phyloP scores from a whole-genome alignment of 768 basidiomycete genomes.

The Crepidotus variabilis region DNA sequence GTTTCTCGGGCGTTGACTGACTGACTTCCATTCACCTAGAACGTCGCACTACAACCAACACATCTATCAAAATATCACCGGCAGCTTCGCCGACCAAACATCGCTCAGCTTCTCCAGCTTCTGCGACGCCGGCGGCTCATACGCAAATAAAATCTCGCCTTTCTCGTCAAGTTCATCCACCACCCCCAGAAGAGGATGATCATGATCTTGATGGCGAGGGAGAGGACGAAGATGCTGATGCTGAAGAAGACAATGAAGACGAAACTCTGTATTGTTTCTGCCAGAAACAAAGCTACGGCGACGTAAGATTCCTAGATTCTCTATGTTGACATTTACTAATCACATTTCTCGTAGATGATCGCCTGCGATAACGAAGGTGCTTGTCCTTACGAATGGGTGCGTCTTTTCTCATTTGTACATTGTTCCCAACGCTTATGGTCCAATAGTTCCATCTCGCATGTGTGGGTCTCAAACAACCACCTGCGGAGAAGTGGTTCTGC shows the following conservation, averaged over 20 bases:
- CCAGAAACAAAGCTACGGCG: conserved; percentile 46
- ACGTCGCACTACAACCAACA: conserved; percentile 33
- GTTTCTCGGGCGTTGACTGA: conserved; percentile 1
- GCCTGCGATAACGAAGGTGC: conserved; percentile 64
- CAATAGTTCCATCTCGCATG: conserved; percentile 59
- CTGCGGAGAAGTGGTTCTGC: conserved; percentile 54
- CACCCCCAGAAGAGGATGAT: conserved; percentile 31
- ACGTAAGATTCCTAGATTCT: conserved; percentile 28
- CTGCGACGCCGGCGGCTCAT: conserved; percentile 26
- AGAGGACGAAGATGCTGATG: conserved; percentile 33
- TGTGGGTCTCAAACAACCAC: conserved; percentile 48
- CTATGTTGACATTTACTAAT: background rate
- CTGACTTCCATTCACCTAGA: conserved; percentile 21
- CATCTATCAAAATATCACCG: conserved; percentile 39
- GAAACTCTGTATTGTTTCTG: conserved; percentile 50
- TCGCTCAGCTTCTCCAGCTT: conserved; percentile 43
- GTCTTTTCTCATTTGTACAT: conserved; percentile 13
- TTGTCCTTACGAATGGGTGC: conserved; percentile 70
- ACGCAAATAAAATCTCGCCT: conserved; percentile 41
- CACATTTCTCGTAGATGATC: conserved; percentile 47
- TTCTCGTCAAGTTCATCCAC: conserved; percentile 41
- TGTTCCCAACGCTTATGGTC: background rate
- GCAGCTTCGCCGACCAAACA: conserved; percentile 33
- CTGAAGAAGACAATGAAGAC: conserved; percentile 43
- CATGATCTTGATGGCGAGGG: conserved; percentile 40